Percentiles rank a stretch among this genome's conserved stretches.
phyloP scores from a whole-genome alignment of 768 basidiomycete species.

The Cyclocybe cylindracea region DNA sequence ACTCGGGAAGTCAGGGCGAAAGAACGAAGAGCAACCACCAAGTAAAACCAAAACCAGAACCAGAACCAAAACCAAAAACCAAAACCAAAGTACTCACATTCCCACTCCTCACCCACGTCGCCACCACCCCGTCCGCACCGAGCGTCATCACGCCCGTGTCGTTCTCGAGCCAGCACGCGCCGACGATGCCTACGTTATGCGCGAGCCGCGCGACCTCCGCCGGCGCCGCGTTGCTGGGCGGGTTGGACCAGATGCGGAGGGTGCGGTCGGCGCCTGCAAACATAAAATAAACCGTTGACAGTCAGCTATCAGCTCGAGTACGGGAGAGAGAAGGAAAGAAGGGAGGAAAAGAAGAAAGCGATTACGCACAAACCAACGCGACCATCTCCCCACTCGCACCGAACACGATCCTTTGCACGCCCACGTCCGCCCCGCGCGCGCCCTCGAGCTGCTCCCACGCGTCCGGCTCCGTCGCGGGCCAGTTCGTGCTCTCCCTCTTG shows the following conservation, averaged over 20 bases:
- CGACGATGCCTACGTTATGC: conserved; percentile 46
- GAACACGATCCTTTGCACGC: conserved; percentile 49
- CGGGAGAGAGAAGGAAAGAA: background rate
- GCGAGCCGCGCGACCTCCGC: conserved; percentile 58
- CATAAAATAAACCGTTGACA: no score
- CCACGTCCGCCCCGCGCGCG: conserved; percentile 45
- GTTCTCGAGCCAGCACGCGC: conserved; percentile 60
- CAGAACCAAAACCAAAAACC: background rate
- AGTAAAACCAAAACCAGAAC: conserved; percentile 1
- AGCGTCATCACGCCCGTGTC: conserved; percentile 59
- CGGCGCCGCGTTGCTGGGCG: conserved; percentile 16
- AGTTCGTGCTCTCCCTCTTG: conserved; percentile 34
- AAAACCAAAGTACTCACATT: conserved; percentile 19
- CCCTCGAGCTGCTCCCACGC: conserved; percentile 41
- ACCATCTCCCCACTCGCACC: conserved; percentile 55
- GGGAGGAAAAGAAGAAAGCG: background rate
- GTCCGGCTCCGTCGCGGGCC: conserved; percentile 48
- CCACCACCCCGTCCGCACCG: conserved; percentile 55
- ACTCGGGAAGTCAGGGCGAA: no score
- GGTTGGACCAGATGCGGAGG: conserved; percentile 64
- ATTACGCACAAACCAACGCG: conserved; percentile 56
- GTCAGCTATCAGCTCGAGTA: no score
- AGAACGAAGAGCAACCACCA: conserved; percentile 27
- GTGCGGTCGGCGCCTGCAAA: conserved; percentile 55
- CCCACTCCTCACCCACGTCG: conserved; percentile 60